phyloP scores from a whole-genome alignment of 2,329 filamentous ascomycete species.

The Fusarium foetens region DNA sequence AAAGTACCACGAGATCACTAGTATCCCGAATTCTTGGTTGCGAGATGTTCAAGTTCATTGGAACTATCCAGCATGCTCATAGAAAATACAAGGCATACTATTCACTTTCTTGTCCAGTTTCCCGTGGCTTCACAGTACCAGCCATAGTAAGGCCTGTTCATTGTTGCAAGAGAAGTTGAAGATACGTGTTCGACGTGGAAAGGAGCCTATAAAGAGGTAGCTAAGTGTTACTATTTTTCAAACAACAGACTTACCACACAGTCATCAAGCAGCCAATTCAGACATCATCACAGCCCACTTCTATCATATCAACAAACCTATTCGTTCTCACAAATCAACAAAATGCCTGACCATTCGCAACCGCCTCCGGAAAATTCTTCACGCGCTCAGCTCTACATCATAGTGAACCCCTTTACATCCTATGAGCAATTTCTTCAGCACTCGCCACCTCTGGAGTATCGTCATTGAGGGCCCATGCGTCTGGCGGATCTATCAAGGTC shows the following conservation, averaged over 20 bases:
- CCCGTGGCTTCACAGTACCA: accelerated
- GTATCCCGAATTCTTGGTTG: background rate
- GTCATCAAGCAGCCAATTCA: accelerated
- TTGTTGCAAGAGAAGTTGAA: accelerated
- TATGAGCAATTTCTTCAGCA: accelerated
- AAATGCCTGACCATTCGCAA: background rate
- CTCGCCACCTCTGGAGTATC: background rate
- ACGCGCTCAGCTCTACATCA: background rate
- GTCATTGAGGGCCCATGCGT: accelerated
- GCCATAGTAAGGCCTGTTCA: too few species aligned
- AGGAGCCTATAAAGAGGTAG: background rate
- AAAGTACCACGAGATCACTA: background rate
- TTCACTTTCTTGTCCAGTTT: background rate
- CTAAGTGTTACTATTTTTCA: accelerated
- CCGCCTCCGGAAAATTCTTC: background rate
- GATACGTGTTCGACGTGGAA: background rate
- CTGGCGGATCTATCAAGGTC: background rate
- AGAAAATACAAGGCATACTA: background rate
- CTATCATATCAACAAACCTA: too few species aligned
- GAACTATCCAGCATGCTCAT: accelerated
- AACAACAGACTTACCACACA: accelerated
- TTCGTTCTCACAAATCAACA: background rate
- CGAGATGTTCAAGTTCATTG: background rate
- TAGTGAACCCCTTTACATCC: background rate
- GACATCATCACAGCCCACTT: too few species aligned